Base-by-base conservation (phyloP, 2,329 filamentous ascomycete genomes). In the Zymoseptoria brevis region DNA sequence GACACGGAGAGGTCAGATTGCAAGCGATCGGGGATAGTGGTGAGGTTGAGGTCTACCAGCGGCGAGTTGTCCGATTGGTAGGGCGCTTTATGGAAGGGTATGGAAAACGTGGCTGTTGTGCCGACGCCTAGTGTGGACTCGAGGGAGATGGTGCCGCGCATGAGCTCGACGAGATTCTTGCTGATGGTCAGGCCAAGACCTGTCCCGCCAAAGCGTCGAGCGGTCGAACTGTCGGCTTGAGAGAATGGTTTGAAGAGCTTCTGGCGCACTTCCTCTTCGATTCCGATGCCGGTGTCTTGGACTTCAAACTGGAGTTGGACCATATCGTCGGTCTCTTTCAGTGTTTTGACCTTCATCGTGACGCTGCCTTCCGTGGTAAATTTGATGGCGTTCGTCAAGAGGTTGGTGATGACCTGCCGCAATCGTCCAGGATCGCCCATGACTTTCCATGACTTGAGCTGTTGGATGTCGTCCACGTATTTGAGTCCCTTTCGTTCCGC, bases 371-470 rank as follows among this genome's bases (percentile, higher is more conserved):
- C 80, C 16, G 81, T 83, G 0, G 87, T 89, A 68, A 90, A 90
- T 65, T 89, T 89, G 74, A 89, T 87, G 62, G 83, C 86, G 71
- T 90, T 90, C 2, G 87, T 90, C 19, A 92, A 76, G 1, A 93
- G 76, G 67, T 92, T 93, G 1, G 87, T 90, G 48, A 93, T 81
- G 61, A 96, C 92, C 68, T 96, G 91, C 53, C 91, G 84, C 30
- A 96, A 79, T 41, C 90, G 83, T 9, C 90, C 89, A 8, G 90
- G 90, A 68, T 96, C 91, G 13, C 92, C 91, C 68, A 96, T 85
- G 3, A 96, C 89, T 53, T 91, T 86, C 58, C 94, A 76, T 30
- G 80, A 79, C 54, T 83, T 81, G 7, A 88, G 82, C 50, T 85
- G 81, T 0, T 79, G 76, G 6, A 84, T 80, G 56, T 90, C 83